These are phyloP conservation scores for Gastrodia elata DNA, from an alignment of 106 monocot species.

Conservation along the genomic window DNA sequence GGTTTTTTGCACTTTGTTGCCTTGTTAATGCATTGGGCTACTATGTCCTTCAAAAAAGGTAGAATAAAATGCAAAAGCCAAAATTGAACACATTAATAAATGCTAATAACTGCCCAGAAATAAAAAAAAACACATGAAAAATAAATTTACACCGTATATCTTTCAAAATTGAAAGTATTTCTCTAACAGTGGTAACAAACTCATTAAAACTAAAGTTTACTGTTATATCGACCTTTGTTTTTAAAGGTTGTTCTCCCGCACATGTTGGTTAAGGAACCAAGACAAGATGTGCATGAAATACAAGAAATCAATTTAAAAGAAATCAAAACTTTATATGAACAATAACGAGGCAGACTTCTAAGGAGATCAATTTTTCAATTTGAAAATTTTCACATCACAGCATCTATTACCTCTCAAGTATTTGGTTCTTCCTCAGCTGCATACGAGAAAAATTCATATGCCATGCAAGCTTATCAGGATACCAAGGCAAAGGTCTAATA, in stretches of 20 bases:
- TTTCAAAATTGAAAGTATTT: too few relatives aligned
- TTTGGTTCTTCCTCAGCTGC: constrained; percentile 96
- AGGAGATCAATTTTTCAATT: background rate
- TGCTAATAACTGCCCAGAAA: background rate
- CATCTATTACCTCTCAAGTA: constrained; percentile 77
- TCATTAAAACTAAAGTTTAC: background rate
- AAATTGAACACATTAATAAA: background rate
- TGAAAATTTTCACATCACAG: constrained; percentile 5
- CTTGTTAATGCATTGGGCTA: too few relatives aligned
- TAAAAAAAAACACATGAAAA: too few relatives aligned
- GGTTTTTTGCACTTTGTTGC: too few relatives aligned
- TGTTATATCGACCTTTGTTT: background rate
- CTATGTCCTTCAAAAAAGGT: too few relatives aligned
- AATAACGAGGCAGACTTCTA: background rate
- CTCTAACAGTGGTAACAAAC: too few relatives aligned
- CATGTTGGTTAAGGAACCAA: background rate
- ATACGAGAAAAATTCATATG: constrained; percentile 94
- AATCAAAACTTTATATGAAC: background rate
- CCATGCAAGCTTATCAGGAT: constrained; percentile 97
- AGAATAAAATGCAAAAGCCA: background rate
- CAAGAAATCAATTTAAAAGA: background rate
- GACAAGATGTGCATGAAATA: background rate
- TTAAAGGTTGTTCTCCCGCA: background rate
- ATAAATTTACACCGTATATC: too few relatives aligned
- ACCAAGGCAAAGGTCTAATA: constrained; percentile 95